These are phyloP conservation scores for Purpureocillium takamizusanense DNA, from an alignment of 2,329 filamentous ascomycete species.

Conservation along the genomic window DNA sequence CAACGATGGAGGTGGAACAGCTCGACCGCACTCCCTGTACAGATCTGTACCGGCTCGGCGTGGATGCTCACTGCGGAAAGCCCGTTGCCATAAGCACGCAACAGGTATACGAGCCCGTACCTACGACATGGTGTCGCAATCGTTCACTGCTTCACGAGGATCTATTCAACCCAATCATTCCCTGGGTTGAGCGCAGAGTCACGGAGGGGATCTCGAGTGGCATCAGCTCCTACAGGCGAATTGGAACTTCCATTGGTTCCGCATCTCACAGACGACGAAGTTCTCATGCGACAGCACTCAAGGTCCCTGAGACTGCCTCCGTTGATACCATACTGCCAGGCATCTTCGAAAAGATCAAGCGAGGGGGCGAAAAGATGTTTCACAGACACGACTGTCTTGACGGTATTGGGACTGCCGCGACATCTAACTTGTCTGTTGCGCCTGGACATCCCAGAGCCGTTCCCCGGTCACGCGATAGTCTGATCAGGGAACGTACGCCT, in stretches of 20 bases:
- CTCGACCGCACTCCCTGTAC: slow-evolving; percentile 2
- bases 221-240: slow-evolving; percentile 7
- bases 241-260: slow-evolving; percentile 14
- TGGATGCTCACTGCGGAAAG: slow-evolving; percentile 19
- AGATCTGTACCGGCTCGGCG: slow-evolving; percentile 17
- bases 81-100: slow-evolving; percentile 2
- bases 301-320: slow-evolving; percentile 3
- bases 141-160: slow-evolving; percentile 12
- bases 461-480: slow-evolving; percentile 11
- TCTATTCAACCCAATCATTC: slow-evolving; percentile 8
- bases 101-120: slow-evolving; percentile 6
- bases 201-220: slow-evolving; percentile 2
- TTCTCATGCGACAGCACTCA: slow-evolving; percentile 7
- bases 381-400: slow-evolving; percentile 11
- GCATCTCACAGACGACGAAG: slow-evolving; percentile 17
- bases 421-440: no score
- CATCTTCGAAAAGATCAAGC: slow-evolving; percentile 19
- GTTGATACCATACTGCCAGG: slow-evolving; percentile 11
- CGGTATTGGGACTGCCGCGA: no score
- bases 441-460: no score
- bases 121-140: slow-evolving; percentile 7
- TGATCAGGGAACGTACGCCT: slow-evolving; percentile 8
- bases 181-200: not conserved
- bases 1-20: slow-evolving; percentile 11
- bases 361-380: slow-evolving; percentile 14